These are phyloP conservation scores for Kregervanrija pseudodelftensis DNA, from an alignment of 805 yeast species.

Conservation along the genomic window DNA sequence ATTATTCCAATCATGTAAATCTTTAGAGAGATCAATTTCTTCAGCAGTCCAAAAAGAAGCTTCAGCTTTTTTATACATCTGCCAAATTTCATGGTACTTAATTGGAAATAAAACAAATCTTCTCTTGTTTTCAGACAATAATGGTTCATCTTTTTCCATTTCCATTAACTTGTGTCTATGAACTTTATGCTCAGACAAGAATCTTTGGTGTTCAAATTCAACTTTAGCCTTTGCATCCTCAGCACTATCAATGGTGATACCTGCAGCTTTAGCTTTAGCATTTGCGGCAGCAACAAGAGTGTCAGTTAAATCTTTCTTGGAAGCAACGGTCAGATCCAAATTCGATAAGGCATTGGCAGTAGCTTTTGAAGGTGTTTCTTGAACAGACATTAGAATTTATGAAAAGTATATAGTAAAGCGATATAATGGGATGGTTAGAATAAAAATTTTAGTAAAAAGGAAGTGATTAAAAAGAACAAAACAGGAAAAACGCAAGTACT, in stretches of 20 bases:
- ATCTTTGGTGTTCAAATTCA: slow-evolving; percentile 41
- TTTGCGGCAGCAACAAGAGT: slow-evolving; percentile 36
- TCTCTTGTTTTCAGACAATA: slow-evolving; percentile 73
- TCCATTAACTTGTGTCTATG: slow-evolving; percentile 71
- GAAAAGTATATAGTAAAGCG: no score
- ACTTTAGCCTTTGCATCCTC: slow-evolving; percentile 15
- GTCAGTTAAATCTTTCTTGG: slow-evolving; percentile 35
- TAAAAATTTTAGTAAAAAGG: background rate
- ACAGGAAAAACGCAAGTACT: background rate
- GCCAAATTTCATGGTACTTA: slow-evolving; percentile 97
- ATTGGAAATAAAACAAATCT: slow-evolving; percentile 94
- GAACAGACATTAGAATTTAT: slow-evolving; percentile 33
- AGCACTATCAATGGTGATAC: background rate
- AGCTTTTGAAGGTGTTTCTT: slow-evolving; percentile 67
- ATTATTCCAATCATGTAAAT: slow-evolving; percentile 87
- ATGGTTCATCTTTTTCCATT: slow-evolving; percentile 82
- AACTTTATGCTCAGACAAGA: slow-evolving; percentile 53
- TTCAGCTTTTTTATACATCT: slow-evolving; percentile 97
- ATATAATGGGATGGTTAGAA: no score
- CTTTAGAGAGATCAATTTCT: slow-evolving; percentile 94
- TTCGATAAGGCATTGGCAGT: slow-evolving; percentile 50
- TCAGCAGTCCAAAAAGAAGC: slow-evolving; percentile 99
- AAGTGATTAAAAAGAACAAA: background rate
- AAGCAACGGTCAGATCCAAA: slow-evolving; percentile 38
- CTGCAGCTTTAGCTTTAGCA: slow-evolving; percentile 22